Evolutionary conservation across 2,329 filamentous ascomycete genomes (phyloP), one percentile per base, ranked within the genome.

Genomic region (Ophiocordyceps camponoti-leonardi): DNA sequence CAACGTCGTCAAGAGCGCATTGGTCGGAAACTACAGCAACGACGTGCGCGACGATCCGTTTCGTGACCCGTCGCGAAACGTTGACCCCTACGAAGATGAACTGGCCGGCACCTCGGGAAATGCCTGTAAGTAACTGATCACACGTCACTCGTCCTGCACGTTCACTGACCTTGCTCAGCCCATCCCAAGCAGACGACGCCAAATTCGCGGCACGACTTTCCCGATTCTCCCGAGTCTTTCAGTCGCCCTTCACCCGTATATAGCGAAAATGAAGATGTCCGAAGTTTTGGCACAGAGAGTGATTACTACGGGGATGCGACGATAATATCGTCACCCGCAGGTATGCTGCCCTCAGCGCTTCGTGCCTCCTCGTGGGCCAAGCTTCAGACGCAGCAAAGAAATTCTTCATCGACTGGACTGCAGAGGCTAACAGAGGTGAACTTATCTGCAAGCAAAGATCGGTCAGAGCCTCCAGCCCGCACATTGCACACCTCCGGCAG

Each of bases 291-390:
- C 3, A 53, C 61, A 28, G 62, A 65, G 48, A 62, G 56, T 44
- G 59, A 62, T 43, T 58, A 53, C 41, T 65, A 57, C 46, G 59
- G 55, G 26, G 56, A 63, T 49, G 62, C 62, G n/a, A 59, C 57
- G 47, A 63, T 65, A 55, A 54, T 46, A 44, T 59, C 58, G 41
- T 54, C 58, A 5, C 53, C 57, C 37, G 49, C 46, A 16, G 35
- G 39, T 16, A 41, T 48, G 37, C 46, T 44, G 16, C 46, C 41
- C 14, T 40, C 28, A n/a, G 19, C 35, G 8, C 44, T 20, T 19
- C 28, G 39, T 5, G 4, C 37, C 12, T 41, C 22, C 13, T 12
- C 12, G 14, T 23, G 23, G 10, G 18, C 23, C 37, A 41, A 37
- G 23, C 12, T 22, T 6, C 19, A 5, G 22, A 10, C 18, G n/a